These are phyloP conservation scores for Amyloporia xantha DNA, from an alignment of 768 basidiomycete genomes.

Conservation along the genomic window DNA sequence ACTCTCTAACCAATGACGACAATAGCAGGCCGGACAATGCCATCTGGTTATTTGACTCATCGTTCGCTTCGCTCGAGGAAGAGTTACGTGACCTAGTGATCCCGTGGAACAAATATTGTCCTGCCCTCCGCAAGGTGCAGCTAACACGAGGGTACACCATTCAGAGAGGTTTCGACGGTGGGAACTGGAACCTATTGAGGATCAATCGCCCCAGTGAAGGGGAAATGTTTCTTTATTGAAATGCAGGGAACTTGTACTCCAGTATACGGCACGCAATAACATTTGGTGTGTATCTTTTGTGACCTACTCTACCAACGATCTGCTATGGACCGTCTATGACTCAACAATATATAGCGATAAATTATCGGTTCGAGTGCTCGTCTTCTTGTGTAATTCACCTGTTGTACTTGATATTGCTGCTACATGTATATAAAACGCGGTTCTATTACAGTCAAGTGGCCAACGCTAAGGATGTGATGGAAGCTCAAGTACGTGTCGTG, in stretches of 20 bases:
- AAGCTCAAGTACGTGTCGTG: no score
- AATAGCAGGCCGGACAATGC: constrained; percentile 3
- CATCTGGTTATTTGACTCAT: constrained; percentile 11
- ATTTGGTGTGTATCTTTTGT: no score
- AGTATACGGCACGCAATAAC: no score
- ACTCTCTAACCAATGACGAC: constrained; percentile 14
- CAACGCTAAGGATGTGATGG: no score
- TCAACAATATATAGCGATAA: no score
- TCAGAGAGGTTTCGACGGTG: constrained; percentile 31
- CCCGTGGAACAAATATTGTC: constrained; percentile 39
- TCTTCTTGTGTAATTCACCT: no score
- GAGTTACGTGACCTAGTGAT: constrained; percentile 32
- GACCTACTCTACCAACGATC: no score
- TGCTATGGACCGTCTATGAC: no score
- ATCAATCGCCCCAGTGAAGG: neutral
- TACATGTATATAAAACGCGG: no score
- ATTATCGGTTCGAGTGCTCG: no score
- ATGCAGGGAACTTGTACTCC: neutral
- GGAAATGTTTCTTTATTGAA: neutral
- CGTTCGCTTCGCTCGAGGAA: constrained; percentile 19
- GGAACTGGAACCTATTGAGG: constrained; percentile 24
- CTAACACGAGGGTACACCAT: constrained; percentile 34
- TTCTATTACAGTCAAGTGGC: no score
- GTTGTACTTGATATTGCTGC: no score
- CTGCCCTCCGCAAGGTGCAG: constrained; percentile 33